A percentile compares a stretch with the other conserved stretches of the same genome.
Conservation (phyloP, 2,329 filamentous ascomycete genomes). For the Penicillium decumbens region DNA sequence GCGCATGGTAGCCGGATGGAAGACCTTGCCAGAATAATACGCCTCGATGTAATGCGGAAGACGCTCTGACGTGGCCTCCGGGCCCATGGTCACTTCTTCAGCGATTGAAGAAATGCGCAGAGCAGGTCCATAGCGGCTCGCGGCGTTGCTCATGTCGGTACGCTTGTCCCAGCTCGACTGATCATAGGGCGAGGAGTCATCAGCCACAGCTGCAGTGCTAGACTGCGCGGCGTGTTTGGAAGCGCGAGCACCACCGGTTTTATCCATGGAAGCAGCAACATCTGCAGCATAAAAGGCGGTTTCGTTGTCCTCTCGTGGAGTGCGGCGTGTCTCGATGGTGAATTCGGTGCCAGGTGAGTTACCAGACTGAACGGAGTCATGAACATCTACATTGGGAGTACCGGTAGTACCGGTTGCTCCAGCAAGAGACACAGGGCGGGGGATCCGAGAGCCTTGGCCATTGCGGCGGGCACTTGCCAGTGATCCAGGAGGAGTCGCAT, state of each 20-base stretch:
- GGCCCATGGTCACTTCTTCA: constrained; percentile 19
- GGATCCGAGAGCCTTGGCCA: background rate
- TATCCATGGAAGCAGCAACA: no score
- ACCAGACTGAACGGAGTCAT: no score
- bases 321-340: background rate
- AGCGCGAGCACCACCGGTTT: no score
- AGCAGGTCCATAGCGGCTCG: constrained; percentile 12
- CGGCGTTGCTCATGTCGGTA: no score
- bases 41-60: background rate
- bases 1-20: background rate
- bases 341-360: background rate
- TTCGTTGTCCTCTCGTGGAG: no score
- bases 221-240: background rate
- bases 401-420: background rate
- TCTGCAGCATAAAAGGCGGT: no score
- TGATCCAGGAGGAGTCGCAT: no score
- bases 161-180: no score
- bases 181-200: no score
- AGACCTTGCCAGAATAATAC: background rate
- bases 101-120: constrained; percentile 28
- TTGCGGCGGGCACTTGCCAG: background rate
- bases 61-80: background rate
- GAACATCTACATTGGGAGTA: background rate
- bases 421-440: background rate
- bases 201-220: no score